These are phyloP conservation scores for Lodderomyces beijingensis DNA, from an alignment of 1,139 yeast genomes.

Conservation along the genomic window DNA sequence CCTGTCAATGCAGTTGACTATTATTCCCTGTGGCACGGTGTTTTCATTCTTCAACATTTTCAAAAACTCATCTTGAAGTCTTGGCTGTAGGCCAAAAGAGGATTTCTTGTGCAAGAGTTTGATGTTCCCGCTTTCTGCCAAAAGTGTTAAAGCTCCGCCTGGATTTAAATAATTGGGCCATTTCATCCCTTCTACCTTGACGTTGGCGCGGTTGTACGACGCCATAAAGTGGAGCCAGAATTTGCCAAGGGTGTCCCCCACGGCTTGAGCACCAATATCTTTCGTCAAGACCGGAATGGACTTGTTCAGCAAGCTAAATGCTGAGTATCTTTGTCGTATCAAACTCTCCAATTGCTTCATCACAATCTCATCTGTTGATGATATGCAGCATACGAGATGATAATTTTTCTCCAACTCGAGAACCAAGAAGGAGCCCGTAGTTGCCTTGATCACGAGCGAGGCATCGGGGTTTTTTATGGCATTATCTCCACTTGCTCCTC, in stretches of 20 bases:
- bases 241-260: constrained; percentile 17
- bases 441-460: constrained; percentile 20
- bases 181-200: constrained; percentile 21
- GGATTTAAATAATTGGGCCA: constrained; percentile 39
- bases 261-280: constrained; percentile 16
- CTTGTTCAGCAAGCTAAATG: constrained; percentile 27
- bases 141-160: constrained; percentile 20
- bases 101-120: constrained; percentile 31
- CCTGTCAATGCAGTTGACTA: constrained; percentile 23
- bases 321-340: constrained; percentile 20
- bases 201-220: constrained; percentile 22
- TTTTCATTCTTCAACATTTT: constrained; percentile 3
- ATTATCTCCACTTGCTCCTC: constrained; percentile 1
- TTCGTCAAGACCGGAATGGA: constrained; percentile 18
- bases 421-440: constrained; percentile 25
- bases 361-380: constrained; percentile 18
- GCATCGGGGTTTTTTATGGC: constrained; percentile 12
- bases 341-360: constrained; percentile 25
- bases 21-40: constrained; percentile 21
- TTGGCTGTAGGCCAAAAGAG: constrained; percentile 20
- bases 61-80: constrained; percentile 11
- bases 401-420: constrained; percentile 24
- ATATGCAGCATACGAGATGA: constrained; percentile 24
- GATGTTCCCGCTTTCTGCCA: no score
- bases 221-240: constrained; percentile 30